Evolutionary conservation across 306 rosid genomes (phyloP), one percentile per base, ranked within the genome.

Genomic region (Malus sylvestris): DNA sequence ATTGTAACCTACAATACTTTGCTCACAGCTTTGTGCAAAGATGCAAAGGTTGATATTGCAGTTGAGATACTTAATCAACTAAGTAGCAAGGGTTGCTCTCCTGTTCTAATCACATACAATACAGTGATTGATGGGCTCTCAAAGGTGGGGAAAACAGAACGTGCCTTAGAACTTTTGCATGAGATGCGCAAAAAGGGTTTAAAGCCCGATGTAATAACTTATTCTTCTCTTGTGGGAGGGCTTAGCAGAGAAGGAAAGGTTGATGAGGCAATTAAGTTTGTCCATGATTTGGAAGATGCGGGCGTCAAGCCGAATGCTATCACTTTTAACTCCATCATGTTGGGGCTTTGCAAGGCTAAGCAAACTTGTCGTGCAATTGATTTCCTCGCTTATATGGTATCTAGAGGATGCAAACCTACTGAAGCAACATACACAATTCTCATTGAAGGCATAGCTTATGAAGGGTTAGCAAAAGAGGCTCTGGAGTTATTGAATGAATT

Each of bases 1-100:
- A 95, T 92, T 68, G 97, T 92, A 82, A 91, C 97, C 35, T 95
- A 95, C 83, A 95, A 95, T 78, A 95, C 97, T 71, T 82, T 92
- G 85, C 91, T 95, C 40, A 89, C 92, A 6, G 97, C 97, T 9
- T 81, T 95, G 71, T 92, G 97, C 88, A 95, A 85, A 86, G 99
- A 92, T 35, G 97, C 97, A 84, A 95, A 95, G 81, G 97, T 95
- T 79, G 93, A 90, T 68, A 86, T 81, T 64, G 97, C 99, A 8
- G 92, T 89, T 70, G 99, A 88, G 87, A 75, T 95, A 81, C 88
- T 95, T 59, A 86, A 87, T 86, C 97, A 95, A 73, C 86, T 92
- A 11, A 85, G 97, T 42, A 85, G 85, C 78, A 92, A 89, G 81
- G 96, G 97, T 20, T 95, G 97, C 79, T 90, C 93, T 70, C 99